A percentile compares a stretch with the other conserved stretches of the same genome.
phyloP scores from a whole-genome alignment of 805 yeast genomes.

The Kazachstania africana region DNA sequence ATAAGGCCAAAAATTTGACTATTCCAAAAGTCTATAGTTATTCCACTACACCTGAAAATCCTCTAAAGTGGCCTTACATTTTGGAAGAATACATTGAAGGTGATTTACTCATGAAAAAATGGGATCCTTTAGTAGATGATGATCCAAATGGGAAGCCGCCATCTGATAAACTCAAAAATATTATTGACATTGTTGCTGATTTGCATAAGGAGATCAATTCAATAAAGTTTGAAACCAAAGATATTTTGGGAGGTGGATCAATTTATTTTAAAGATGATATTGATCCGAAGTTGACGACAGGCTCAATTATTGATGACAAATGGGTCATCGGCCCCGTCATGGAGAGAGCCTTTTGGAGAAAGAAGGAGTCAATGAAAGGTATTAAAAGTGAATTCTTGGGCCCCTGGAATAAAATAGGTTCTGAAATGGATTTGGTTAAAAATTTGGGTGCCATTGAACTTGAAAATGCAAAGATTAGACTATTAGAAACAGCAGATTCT shows the following conservation, averaged over 20 bases:
- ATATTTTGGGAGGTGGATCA: constrained; percentile 85
- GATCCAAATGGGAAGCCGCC: constrained; percentile 35
- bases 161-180: constrained; percentile 41
- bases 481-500: constrained; percentile 23
- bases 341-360: constrained; percentile 69
- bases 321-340: constrained; percentile 89
- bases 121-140: constrained; percentile 76
- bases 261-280: constrained; percentile 42
- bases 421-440: constrained; percentile 51
- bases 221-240: constrained; percentile 41
- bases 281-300: not conserved
- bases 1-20: constrained; percentile 47
- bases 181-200: constrained; percentile 63
- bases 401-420: constrained; percentile 51
- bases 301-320: constrained; percentile 27
- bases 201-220: constrained; percentile 45
- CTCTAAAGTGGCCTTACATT: constrained; percentile 62
- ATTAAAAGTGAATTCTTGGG: constrained; percentile 45
- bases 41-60: constrained; percentile 50
- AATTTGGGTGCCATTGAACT: constrained; percentile 58
- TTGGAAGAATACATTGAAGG: constrained; percentile 75
- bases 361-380: constrained; percentile 27
- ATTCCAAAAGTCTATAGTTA: constrained; percentile 67
- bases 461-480: constrained; percentile 43
- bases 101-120: constrained; percentile 69